These are phyloP conservation scores for Synchytrium microbalum DNA, from an alignment of 371 early-diverging fungal genomes.

Conservation along the genomic window DNA sequence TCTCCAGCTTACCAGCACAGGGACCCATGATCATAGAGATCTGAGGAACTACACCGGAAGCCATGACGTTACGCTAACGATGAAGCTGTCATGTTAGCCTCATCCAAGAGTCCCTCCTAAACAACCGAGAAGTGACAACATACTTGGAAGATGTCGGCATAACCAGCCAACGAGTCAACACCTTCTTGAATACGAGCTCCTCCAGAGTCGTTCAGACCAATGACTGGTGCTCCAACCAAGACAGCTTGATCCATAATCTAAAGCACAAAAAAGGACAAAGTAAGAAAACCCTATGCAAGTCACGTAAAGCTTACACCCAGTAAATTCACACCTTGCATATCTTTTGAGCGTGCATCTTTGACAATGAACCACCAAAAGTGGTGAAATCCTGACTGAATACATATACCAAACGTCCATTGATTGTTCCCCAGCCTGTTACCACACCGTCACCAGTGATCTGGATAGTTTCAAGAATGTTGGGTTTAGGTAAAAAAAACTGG, in stretches of 20 bases:
- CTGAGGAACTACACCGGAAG: conserved; percentile 93
- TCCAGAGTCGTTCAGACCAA: conserved; percentile 94
- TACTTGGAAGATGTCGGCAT: conserved; percentile 90
- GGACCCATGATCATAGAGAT: conserved; percentile 96
- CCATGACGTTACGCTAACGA: conserved; percentile 68
- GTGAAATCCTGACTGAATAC: conserved; percentile 95
- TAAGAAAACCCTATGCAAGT: background rate
- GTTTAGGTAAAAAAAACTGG: background rate
- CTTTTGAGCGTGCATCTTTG: conserved; percentile 84
- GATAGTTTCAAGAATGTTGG: background rate
- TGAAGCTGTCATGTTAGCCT: background rate
- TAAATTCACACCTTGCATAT: no score
- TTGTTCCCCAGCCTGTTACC: conserved; percentile 89
- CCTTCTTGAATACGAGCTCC: conserved; percentile 98
- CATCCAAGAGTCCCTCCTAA: background rate
- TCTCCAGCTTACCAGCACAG: no score
- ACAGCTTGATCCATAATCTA: conserved; percentile 94
- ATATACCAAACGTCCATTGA: conserved; percentile 86
- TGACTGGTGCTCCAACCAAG: conserved; percentile 87
- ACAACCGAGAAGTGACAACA: background rate
- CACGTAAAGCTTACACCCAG: conserved; percentile 19
- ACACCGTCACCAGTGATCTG: conserved; percentile 90
- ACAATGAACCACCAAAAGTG: conserved; percentile 84
- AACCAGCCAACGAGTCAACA: conserved; percentile 91
- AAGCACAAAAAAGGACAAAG: no score